Evolutionary conservation across 768 basidiomycete genomes (phyloP).

Genomic region (Coprinopsis sp.): DNA sequence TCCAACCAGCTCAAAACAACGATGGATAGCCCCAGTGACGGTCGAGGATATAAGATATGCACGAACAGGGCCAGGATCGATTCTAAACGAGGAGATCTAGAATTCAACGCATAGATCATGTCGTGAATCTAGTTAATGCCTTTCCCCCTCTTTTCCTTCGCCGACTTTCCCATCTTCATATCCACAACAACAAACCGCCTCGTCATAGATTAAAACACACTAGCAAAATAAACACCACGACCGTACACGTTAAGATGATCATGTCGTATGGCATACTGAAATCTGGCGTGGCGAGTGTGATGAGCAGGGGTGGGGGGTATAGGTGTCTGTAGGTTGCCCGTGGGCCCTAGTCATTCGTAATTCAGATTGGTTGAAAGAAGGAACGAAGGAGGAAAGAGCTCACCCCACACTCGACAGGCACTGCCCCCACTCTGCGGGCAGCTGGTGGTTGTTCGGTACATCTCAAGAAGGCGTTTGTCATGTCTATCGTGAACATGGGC

Average conservation of each 20-base stretch:
- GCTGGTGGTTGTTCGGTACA: constrained; percentile 97
- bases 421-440: constrained; percentile 92
- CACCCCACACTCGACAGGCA: no score
- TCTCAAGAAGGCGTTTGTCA: constrained; percentile 79
- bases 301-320: constrained; percentile 77
- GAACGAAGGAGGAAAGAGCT: no score
- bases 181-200: constrained; percentile 68
- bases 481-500: constrained; percentile 63
- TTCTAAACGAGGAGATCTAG: no score
- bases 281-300: constrained; percentile 96
- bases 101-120: no score
- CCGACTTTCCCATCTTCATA: no score
- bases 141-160: no score
- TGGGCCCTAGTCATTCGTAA: constrained; percentile 43
- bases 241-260: constrained; percentile 90
- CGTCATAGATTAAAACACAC: constrained; percentile 82
- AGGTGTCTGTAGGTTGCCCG: constrained; percentile 35
- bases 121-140: no score
- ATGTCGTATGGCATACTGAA: constrained; percentile 99
- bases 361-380: no score
- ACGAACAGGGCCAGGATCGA: not conserved
- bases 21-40: no score
- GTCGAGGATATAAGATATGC: no score
- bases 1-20: no score
- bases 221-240: constrained; percentile 90